These are phyloP conservation scores for Coniochaeta sp. DNA, from an alignment of 2,329 filamentous ascomycete species.

Conservation along the genomic window DNA sequence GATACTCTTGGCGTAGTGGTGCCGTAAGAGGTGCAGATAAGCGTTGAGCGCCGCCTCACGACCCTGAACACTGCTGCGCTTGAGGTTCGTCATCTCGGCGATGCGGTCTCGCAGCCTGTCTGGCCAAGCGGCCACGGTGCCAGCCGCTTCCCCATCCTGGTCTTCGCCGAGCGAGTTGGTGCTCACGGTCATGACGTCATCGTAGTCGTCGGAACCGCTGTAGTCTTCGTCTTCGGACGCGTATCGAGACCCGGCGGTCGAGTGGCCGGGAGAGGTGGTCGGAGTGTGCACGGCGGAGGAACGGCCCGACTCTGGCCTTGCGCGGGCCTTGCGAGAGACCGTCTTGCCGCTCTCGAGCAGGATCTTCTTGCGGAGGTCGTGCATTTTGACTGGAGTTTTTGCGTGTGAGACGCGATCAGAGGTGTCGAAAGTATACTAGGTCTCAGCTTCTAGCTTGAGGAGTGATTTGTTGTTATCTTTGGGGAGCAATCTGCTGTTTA, in stretches of 20 bases:
- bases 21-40: conserved; percentile 60
- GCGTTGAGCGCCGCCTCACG: conserved; percentile 57
- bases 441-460: not conserved
- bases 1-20: conserved; percentile 58
- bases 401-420: not conserved
- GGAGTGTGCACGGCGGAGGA: conserved; percentile 52
- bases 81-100: conserved; percentile 64
- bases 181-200: conserved; percentile 39
- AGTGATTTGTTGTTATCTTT: not conserved
- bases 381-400: conserved; percentile 39
- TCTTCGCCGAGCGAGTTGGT: conserved; percentile 40
- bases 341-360: conserved; percentile 67
- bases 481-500: not conserved
- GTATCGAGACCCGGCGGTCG: no score
- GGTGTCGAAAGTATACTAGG: not conserved
- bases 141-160: conserved; percentile 56
- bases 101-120: conserved; percentile 59
- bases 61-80: conserved; percentile 66
- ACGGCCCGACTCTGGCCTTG: conserved; percentile 47
- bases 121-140: conserved; percentile 51
- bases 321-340: conserved; percentile 59
- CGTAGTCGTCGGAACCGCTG: conserved; percentile 42
- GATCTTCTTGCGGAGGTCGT: conserved; percentile 60
- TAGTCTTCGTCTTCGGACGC: conserved; percentile 56
- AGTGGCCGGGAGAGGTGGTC: conserved; percentile 50